A percentile compares a stretch with the other conserved stretches of the same genome.
Evolutionary conservation across 1,284 basidiomycete genomes (phyloP).

Genomic region (Tilletia horrida): DNA sequence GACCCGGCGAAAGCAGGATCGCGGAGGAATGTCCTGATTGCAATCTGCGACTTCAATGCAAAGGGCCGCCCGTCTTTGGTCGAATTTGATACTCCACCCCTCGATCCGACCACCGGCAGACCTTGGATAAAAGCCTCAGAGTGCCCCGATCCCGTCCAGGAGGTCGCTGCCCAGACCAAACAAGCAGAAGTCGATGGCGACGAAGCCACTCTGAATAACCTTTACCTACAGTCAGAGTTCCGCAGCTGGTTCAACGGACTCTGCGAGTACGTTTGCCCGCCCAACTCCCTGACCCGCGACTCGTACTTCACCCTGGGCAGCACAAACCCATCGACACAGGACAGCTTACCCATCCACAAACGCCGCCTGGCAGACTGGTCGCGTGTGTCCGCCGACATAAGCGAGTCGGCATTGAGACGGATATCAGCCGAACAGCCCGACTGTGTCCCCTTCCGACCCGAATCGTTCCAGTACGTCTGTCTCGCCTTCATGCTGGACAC

Average conservation of each 20-base stretch:
- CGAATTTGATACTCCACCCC: not conserved
- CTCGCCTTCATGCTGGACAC: not conserved
- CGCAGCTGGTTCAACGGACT: not conserved
- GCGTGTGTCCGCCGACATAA: not conserved
- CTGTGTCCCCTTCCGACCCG: slow-evolving; percentile 1
- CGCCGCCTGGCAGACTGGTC: slow-evolving; percentile 2
- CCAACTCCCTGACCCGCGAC: not conserved
- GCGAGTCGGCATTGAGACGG: too few species aligned
- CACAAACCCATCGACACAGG: not conserved
- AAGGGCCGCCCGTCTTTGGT: not conserved
- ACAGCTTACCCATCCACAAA: not conserved
- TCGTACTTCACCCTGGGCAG: not conserved
- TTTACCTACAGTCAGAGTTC: not conserved
- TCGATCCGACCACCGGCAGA: not conserved
- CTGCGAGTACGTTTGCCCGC: not conserved
- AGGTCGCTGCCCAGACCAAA: not conserved
- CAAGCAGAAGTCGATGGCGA: not conserved
- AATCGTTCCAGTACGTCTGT: not conserved
- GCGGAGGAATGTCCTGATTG: not conserved
- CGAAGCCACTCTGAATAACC: not conserved
- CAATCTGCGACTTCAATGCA: not conserved
- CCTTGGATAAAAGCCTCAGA: not conserved
- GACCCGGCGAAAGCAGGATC: not conserved
- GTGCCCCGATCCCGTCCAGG: not conserved
- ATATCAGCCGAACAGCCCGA: slow-evolving; percentile 3